Evolutionary conservation across 2,329 filamentous ascomycete genomes (phyloP).

Genomic region (Uncinocarpus reesii): DNA sequence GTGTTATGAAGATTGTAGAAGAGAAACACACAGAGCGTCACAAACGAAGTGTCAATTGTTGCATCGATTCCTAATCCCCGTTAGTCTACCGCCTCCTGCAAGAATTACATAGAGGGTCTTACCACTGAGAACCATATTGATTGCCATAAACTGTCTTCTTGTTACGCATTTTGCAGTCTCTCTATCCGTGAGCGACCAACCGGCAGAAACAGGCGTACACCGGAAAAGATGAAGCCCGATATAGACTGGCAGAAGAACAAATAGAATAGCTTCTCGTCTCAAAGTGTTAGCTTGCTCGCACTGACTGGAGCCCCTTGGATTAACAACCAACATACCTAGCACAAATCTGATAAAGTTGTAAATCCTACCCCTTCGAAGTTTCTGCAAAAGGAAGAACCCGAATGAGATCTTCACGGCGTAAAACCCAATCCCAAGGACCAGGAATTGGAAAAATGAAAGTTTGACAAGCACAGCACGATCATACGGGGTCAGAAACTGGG

Average conservation of each 20-base stretch:
- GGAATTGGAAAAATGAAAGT: slow-evolving; percentile 38
- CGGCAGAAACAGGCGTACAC: slow-evolving; percentile 38
- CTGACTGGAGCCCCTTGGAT: too few relatives aligned
- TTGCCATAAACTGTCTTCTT: slow-evolving; percentile 31
- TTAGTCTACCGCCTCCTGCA: slow-evolving; percentile 20
- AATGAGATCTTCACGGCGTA: slow-evolving; percentile 42
- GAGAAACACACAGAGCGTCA: slow-evolving; percentile 35
- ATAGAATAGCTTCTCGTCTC: slow-evolving; percentile 35
- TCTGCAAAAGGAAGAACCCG: slow-evolving; percentile 37
- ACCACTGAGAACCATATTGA: slow-evolving; percentile 40
- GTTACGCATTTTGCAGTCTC: slow-evolving; percentile 37
- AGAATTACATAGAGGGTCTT: not conserved
- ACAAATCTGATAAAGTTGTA: slow-evolving; percentile 35
- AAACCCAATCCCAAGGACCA: slow-evolving; percentile 40
- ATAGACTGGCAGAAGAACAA: slow-evolving; percentile 36
- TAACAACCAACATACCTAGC: slow-evolving; percentile 30
- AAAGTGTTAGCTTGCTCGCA: not conserved
- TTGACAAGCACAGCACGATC: slow-evolving; percentile 32
- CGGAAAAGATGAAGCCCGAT: slow-evolving; percentile 40
- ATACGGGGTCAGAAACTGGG: slow-evolving; percentile 26
- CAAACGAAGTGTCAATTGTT: slow-evolving; percentile 36
- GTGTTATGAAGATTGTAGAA: slow-evolving; percentile 37
- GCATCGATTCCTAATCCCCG: slow-evolving; percentile 3
- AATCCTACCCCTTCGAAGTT: slow-evolving; percentile 33
- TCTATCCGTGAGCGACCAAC: slow-evolving; percentile 35